Conservation (phyloP, 2,329 filamentous ascomycete species). For the Periglandula ipomoeae region DNA sequence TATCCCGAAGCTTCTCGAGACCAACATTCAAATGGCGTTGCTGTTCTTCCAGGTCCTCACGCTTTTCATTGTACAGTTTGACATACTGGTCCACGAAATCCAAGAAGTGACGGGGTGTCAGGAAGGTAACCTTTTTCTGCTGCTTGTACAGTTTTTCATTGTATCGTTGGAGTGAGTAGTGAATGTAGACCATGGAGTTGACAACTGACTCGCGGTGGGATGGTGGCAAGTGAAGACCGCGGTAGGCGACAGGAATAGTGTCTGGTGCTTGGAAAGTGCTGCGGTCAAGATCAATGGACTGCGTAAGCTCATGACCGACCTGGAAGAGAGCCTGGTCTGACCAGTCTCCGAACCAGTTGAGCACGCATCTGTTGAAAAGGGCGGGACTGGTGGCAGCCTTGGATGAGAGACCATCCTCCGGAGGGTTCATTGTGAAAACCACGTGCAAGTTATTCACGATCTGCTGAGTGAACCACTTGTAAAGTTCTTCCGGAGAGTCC, state of each 20-base stretch:
- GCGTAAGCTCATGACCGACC: slow-evolving; percentile 88
- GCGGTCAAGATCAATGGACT: slow-evolving; percentile 90
- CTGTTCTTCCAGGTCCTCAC: slow-evolving; percentile 96
- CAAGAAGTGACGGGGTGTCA: slow-evolving; percentile 93
- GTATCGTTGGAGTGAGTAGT: slow-evolving; percentile 87
- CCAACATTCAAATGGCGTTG: slow-evolving; percentile 97
- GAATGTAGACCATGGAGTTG: slow-evolving; percentile 98
- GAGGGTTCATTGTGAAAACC: slow-evolving; percentile 99
- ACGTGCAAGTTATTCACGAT: slow-evolving; percentile 99
- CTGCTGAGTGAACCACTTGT: slow-evolving; percentile 99
- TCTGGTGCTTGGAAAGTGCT: slow-evolving; percentile 79
- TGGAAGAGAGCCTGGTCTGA: slow-evolving; percentile 98
- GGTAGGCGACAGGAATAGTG: slow-evolving; percentile 86
- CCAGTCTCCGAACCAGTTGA: slow-evolving; percentile 99
- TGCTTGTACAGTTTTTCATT: slow-evolving; percentile 83
- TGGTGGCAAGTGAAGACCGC: slow-evolving; percentile 73
- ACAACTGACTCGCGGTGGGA: slow-evolving; percentile 86
- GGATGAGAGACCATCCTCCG: slow-evolving; percentile 85
- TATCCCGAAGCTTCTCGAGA: slow-evolving; percentile 93
- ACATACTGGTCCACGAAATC: slow-evolving; percentile 98
- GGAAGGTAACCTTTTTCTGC: slow-evolving; percentile 83
- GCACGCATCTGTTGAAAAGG: slow-evolving; percentile 97
- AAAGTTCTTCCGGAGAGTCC: slow-evolving; percentile 97
- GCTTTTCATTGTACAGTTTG: slow-evolving; percentile 94
- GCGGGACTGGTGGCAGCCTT: slow-evolving; percentile 97